Evolutionary conservation across 176 grass and related monocot species (phyloP).

Genomic region (Phyllostachys edulis): DNA sequence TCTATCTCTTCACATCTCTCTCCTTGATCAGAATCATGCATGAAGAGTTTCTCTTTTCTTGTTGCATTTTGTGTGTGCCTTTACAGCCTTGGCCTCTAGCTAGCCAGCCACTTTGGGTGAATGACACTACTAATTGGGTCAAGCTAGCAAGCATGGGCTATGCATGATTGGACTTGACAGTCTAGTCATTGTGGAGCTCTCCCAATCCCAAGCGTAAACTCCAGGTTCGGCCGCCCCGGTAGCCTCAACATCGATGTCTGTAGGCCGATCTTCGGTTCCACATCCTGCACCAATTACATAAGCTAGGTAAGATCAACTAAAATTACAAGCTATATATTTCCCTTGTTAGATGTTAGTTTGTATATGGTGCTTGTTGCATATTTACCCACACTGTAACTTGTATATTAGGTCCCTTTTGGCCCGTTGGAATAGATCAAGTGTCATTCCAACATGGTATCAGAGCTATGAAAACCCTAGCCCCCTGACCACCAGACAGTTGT

Average conservation of each 20-base stretch:
- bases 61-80: neutral
- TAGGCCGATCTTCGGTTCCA: slow-evolving; percentile 28
- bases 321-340: neutral
- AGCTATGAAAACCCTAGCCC: too few relatives aligned
- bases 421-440: too few relatives aligned
- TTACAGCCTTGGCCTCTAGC: neutral
- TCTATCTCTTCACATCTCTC: neutral
- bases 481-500: too few relatives aligned
- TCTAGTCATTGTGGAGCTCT: neutral
- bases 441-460: too few relatives aligned
- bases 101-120: neutral
- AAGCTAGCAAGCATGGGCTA: neutral
- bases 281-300: slow-evolving; percentile 10
- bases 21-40: neutral
- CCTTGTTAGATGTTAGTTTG: too few relatives aligned
- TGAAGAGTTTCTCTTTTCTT: neutral
- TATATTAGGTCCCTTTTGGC: too few relatives aligned
- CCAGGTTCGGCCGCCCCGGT: slow-evolving; percentile 40
- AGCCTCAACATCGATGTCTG: slow-evolving; percentile 36
- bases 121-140: neutral
- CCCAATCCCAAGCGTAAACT: slow-evolving; percentile 48
- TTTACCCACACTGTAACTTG: too few relatives aligned
- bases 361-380: too few relatives aligned
- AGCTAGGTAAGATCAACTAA: neutral
- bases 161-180: too few relatives aligned